Evolutionary conservation across 305 asterid species (phyloP).

Genomic region (Fraxinus ornus): DNA sequence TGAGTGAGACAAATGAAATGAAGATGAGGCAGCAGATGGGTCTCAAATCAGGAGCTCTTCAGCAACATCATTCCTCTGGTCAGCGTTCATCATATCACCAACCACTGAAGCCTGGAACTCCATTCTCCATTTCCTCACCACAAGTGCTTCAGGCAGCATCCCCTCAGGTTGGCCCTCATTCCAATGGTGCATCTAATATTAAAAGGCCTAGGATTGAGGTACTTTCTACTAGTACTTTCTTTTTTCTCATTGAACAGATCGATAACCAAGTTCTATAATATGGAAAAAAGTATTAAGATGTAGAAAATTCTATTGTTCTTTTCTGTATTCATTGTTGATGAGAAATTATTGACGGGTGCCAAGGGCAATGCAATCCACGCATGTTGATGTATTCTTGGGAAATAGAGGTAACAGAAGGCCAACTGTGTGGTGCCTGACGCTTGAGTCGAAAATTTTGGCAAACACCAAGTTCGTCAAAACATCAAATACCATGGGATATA

Average conservation of each 20-base stretch:
- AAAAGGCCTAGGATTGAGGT: slow-evolving; percentile 76
- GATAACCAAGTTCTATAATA: neutral
- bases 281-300: neutral
- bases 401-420: neutral
- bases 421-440: neutral
- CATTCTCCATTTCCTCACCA: slow-evolving; percentile 74
- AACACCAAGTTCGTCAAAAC: neutral
- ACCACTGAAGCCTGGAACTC: slow-evolving; percentile 60
- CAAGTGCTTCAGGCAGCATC: slow-evolving; percentile 67
- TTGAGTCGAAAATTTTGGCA: neutral
- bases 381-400: neutral
- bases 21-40: slow-evolving; percentile 87
- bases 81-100: slow-evolving; percentile 70
- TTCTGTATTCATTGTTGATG: neutral
- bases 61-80: slow-evolving; percentile 55
- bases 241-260: slow-evolving; percentile 19
- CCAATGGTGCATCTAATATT: slow-evolving; percentile 70
- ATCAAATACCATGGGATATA: neutral
- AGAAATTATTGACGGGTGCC: neutral
- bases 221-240: slow-evolving; percentile 18
- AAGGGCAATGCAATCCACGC: neutral
- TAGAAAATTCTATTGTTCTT: slow-evolving; percentile 1
- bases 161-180: slow-evolving; percentile 59
- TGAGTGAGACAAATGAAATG: slow-evolving; percentile 69
- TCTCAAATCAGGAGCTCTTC: slow-evolving; percentile 73